Conservation (phyloP, 140 eudicot species). For the Anethum foeniculum region DNA sequence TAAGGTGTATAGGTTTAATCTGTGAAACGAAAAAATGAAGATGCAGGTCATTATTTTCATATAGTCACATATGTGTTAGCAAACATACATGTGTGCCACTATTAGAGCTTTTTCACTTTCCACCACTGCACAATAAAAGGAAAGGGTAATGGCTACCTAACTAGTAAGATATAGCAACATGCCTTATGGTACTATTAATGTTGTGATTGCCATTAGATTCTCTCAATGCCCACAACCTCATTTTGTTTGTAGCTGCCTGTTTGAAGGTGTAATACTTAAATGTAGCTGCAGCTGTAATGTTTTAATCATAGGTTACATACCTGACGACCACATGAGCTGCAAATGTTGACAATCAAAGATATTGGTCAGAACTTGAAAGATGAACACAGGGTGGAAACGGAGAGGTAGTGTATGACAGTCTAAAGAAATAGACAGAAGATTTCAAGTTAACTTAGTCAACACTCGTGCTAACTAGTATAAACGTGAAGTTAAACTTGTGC, state of each 20-base stretch:
- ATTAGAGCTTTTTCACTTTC: background rate
- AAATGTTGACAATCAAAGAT: too few species aligned
- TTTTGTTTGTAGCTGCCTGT: background rate
- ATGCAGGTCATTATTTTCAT: background rate
- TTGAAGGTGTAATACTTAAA: background rate
- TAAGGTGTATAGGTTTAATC: background rate
- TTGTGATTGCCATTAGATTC: background rate
- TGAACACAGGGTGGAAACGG: background rate
- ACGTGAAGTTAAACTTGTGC: too few species aligned
- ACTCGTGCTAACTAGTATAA: background rate
- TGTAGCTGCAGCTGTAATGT: background rate
- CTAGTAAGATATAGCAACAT: background rate
- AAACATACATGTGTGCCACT: background rate
- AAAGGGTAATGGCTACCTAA: background rate
- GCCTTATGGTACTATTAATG: background rate
- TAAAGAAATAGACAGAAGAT: background rate
- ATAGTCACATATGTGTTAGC: background rate
- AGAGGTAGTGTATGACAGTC: background rate
- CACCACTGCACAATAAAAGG: background rate
- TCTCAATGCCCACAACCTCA: background rate
- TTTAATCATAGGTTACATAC: background rate
- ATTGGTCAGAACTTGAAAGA: background rate
- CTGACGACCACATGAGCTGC: background rate
- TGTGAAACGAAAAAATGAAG: too few species aligned
- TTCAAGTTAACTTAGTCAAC: background rate